phyloP scores from a whole-genome alignment of 2,329 filamentous ascomycete genomes.

The Fusarium begoniae region DNA sequence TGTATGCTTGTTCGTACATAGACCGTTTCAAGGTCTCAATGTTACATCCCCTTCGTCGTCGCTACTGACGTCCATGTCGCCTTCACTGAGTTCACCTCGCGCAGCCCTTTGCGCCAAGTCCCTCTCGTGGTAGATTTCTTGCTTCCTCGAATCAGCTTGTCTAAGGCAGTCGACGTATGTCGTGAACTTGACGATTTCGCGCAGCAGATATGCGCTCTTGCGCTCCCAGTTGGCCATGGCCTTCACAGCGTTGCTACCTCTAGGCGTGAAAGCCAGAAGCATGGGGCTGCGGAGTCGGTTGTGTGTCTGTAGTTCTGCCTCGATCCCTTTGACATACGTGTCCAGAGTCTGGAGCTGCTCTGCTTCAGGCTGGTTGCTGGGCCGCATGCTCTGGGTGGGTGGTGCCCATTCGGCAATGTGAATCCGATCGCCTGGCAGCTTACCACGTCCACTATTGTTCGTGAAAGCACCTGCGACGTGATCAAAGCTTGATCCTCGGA shows the following conservation, averaged over 20 bases:
- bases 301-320: conserved; percentile 85
- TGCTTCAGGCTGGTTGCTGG: conserved; percentile 78
- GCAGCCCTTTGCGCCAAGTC: conserved; percentile 61
- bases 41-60: conserved; percentile 50
- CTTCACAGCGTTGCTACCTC: conserved; percentile 80
- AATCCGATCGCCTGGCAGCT: conserved; percentile 85
- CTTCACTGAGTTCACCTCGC: conserved; percentile 56
- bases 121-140: conserved; percentile 74
- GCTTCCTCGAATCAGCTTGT: conserved; percentile 74
- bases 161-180: conserved; percentile 91
- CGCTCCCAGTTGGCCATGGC: conserved; percentile 98
- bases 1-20: conserved; percentile 20
- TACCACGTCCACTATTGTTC: conserved; percentile 59
- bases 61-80: conserved; percentile 48
- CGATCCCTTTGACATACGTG: conserved; percentile 84
- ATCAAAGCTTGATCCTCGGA: conserved; percentile 69
- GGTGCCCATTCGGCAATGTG: conserved; percentile 89
- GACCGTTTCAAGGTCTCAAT: conserved; percentile 43
- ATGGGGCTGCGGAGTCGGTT: conserved; percentile 89
- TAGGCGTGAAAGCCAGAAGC: conserved; percentile 87
- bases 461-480: conserved; percentile 63
- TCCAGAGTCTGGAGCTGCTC: conserved; percentile 82
- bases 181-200: conserved; percentile 95
- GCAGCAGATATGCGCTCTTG: conserved; percentile 89
- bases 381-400: conserved; percentile 88